Conservation (phyloP, 257 asterid genomes). For the Solanum pennellii region DNA sequence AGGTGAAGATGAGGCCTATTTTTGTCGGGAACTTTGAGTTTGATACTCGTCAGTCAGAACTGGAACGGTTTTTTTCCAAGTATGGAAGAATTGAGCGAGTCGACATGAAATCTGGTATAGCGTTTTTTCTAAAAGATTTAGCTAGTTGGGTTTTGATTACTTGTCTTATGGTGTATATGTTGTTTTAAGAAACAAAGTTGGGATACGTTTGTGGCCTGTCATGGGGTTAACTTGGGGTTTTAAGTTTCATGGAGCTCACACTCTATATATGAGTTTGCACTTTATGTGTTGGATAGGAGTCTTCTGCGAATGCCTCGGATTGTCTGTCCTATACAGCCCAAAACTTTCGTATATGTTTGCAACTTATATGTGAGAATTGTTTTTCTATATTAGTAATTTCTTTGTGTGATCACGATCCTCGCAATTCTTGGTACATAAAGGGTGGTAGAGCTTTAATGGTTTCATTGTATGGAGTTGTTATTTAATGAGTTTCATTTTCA, state of each 20-base stretch:
- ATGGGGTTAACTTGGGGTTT: not conserved
- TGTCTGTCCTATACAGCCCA: not conserved
- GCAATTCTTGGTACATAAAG: not conserved
- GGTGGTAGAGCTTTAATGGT: not conserved
- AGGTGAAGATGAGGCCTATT: conserved; percentile 56
- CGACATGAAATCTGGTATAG: conserved; percentile 87
- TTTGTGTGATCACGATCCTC: not conserved
- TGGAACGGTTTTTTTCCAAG: conserved; percentile 77
- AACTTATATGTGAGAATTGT: not conserved
- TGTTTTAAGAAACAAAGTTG: not conserved
- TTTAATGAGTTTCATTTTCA: not conserved
- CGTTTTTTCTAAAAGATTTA: not conserved
- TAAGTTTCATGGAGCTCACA: not conserved
- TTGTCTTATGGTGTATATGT: not conserved
- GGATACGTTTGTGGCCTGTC: not conserved
- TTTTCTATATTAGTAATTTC: not conserved
- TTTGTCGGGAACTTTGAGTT: conserved; percentile 83
- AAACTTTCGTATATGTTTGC: not conserved
- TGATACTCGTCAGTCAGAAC: conserved; percentile 80
- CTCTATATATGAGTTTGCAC: not conserved
- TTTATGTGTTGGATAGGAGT: not conserved
- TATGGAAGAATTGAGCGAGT: conserved; percentile 79
- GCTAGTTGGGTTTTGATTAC: not conserved
- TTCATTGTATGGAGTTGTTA: not conserved
- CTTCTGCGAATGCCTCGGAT: not conserved